Conservation (phyloP, 257 asterid species). For the Solanum habrochaites region DNA sequence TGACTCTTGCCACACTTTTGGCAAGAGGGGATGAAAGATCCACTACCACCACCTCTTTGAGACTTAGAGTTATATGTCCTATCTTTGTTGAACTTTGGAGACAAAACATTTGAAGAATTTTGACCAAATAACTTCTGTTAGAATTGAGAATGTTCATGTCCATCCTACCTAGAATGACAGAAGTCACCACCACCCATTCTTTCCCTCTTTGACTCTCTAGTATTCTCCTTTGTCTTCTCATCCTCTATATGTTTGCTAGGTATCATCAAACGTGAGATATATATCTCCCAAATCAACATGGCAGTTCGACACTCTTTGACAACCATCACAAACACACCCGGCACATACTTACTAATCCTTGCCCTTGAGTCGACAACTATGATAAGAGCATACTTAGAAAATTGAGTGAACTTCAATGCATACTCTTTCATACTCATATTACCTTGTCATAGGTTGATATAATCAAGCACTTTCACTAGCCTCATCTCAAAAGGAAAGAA, state of each 20-base stretch:
- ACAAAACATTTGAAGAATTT: background rate
- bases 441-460: background rate
- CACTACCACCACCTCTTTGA: background rate
- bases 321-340: background rate
- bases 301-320: background rate
- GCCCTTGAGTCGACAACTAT: background rate
- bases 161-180: background rate
- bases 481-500: background rate
- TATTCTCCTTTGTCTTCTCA: too few species aligned
- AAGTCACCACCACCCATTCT: background rate
- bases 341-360: background rate
- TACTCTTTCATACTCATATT: background rate
- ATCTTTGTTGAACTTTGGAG: background rate
- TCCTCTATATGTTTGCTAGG: background rate
- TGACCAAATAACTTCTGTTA: background rate
- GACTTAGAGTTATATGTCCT: background rate
- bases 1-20: background rate
- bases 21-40: too few species aligned
- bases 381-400: background rate
- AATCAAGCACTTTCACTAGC: background rate
- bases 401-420: background rate
- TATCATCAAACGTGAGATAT: background rate
- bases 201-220: background rate
- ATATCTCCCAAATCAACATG: background rate
- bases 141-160: background rate